Percentiles rank a stretch among this genome's conserved stretches.
These are phyloP conservation scores for Testicularia cyperi DNA, from an alignment of 1,284 basidiomycete species.

Conservation along the genomic window DNA sequence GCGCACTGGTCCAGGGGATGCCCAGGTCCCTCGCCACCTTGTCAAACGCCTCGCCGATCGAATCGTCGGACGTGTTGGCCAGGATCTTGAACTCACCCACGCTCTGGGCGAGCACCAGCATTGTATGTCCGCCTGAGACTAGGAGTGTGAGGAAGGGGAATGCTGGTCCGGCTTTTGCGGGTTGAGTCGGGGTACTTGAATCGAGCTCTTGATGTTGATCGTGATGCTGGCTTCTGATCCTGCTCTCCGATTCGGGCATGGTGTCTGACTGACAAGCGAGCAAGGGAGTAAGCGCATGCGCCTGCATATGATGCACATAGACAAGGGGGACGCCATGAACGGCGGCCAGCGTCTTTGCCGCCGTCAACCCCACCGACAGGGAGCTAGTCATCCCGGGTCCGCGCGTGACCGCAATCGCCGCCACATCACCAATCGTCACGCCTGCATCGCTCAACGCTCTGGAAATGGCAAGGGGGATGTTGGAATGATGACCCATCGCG, in stretches of 20 bases:
- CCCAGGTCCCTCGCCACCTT: slow-evolving; percentile 50
- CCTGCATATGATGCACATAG: slow-evolving; percentile 58
- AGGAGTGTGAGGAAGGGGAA: slow-evolving; percentile 56
- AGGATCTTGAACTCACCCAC: slow-evolving; percentile 41
- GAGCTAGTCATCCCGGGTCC: slow-evolving; percentile 56
- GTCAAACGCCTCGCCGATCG: slow-evolving; percentile 57
- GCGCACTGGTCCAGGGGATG: slow-evolving; percentile 48
- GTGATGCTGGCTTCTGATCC: neutral
- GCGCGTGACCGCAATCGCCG: slow-evolving; percentile 56
- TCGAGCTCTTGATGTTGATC: too few species aligned
- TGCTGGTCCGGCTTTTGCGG: too few species aligned
- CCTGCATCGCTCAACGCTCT: slow-evolving; percentile 28
- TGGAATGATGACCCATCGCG: slow-evolving; percentile 41
- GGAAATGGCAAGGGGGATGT: slow-evolving; percentile 43
- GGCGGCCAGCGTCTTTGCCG: slow-evolving; percentile 48
- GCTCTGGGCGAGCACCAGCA: slow-evolving; percentile 46
- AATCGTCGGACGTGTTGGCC: slow-evolving; percentile 51
- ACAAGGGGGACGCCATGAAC: slow-evolving; percentile 47
- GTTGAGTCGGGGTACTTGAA: slow-evolving; percentile 10
- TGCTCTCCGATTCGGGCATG: too few species aligned
- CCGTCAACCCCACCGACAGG: slow-evolving; percentile 44
- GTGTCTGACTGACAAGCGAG: too few species aligned
- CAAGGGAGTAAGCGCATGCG: slow-evolving; percentile 26
- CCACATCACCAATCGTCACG: slow-evolving; percentile 21
- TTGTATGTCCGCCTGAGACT: slow-evolving; percentile 57